phyloP scores from a whole-genome alignment of 208 protist genomes.

The Endotrypanum monterogeii region DNA sequence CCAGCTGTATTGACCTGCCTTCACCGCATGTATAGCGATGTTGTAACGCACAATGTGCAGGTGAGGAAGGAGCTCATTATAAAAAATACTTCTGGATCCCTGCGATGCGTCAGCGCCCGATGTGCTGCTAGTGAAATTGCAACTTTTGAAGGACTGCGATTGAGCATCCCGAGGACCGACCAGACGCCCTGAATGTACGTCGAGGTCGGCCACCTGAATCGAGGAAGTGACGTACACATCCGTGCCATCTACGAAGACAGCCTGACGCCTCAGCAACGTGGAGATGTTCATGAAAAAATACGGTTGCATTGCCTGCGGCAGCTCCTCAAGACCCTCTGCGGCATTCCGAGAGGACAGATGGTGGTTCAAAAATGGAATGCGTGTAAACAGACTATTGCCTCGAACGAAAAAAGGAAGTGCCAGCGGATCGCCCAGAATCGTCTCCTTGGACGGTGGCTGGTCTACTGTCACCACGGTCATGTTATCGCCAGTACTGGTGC shows the following conservation, averaged over 20 bases:
- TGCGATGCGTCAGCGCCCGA: too few relatives aligned
- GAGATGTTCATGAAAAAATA: conserved; percentile 80
- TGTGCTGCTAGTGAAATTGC: neutral
- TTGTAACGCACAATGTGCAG: conserved; percentile 69
- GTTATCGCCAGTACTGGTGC: conserved; percentile 34
- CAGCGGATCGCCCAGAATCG: conserved; percentile 46
- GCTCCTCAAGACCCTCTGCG: conserved; percentile 4
- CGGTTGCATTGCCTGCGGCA: conserved; percentile 24
- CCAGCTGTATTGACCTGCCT: conserved; percentile 66
- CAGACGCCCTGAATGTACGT: conserved; percentile 23
- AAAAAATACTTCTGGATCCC: neutral
- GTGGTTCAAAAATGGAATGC: conserved; percentile 23
- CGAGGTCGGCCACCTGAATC: conserved; percentile 52
- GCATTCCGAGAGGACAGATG: neutral
- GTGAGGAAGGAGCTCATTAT: conserved; percentile 25
- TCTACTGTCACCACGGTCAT: conserved; percentile 33
- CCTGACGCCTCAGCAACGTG: conserved; percentile 56
- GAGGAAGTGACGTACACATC: conserved; percentile 76
- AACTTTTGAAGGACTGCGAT: neutral
- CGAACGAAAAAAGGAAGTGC: conserved; percentile 66
- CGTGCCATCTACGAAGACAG: conserved; percentile 41
- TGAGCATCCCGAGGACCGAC: neutral
- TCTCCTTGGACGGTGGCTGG: conserved; percentile 22
- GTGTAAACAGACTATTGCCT: conserved; percentile 68
- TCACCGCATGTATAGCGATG: conserved; percentile 56